Evolutionary conservation across 805 yeast genomes (phyloP), one percentile per base, ranked within the genome.

Genomic region (Komagataella populi): DNA sequence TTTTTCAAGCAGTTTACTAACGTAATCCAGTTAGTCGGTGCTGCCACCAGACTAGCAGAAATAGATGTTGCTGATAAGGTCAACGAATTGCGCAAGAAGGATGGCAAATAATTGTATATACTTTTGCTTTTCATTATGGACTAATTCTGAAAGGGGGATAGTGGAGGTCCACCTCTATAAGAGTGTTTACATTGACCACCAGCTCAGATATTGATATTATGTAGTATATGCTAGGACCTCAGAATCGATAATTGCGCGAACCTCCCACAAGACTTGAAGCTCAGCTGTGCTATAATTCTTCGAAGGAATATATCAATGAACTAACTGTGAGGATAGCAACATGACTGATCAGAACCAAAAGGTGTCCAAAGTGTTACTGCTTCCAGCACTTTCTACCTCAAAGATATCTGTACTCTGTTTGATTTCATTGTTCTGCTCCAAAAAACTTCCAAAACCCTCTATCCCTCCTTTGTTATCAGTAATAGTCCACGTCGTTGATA

Each of bases 1-100:
- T 64, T 80, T 18, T 87, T 89, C 70, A 93, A 93, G 70, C 99
- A 93, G 71, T 66, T 83, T 53, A 85, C 95, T 55, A 93, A 95
- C 63, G 81, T 87, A 18, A 79, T 93, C 54, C 99, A 93, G 70
- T 69, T 93, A 77, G 75, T 79, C 52, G 81, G 85, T 59, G 99
- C 99, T 10, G 88, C 95, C 10, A 65, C 84, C 44, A 73, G 79
- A 50, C 75, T 93, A 60, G 97, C 97, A 8, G 78, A 75, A 54
- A 62, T 77, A 53, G 99, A 93, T 64, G 86, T 84, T 12, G 74
- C 71, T 50, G 80, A 72, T 12, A 73, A 72, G 51, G 69, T 65
- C 54, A 60, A 58, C 3, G 39, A 30, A 30, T 30, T 30, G 39
- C 39, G 39, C 39, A 30, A 30, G 39, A 30, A 30, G 8, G 39